phyloP scores from a whole-genome alignment of 331 rosid genomes.

The Arachis monticola region DNA sequence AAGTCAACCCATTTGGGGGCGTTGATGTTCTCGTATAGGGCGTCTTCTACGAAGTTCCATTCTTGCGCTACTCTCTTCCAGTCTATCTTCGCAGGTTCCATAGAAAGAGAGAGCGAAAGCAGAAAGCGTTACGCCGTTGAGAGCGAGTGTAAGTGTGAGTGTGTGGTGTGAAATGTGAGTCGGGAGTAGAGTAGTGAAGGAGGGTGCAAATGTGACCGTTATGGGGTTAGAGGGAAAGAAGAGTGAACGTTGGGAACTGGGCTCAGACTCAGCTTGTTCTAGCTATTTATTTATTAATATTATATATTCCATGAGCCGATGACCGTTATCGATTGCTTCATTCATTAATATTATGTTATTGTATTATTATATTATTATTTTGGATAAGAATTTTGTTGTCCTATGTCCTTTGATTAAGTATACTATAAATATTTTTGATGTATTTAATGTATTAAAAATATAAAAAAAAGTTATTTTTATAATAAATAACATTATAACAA shows the following conservation, averaged over 20 bases:
- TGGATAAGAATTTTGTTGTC: too few relatives aligned
- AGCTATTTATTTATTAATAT: not conserved
- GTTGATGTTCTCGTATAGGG: conserved; percentile 77
- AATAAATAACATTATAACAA: too few relatives aligned
- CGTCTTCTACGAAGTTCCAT: conserved; percentile 79
- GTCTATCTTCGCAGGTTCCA: conserved; percentile 96
- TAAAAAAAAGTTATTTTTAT: too few relatives aligned
- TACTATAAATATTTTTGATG: too few relatives aligned
- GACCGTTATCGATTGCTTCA: conserved; percentile 64
- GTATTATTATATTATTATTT: too few relatives aligned
- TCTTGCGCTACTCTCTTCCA: conserved; percentile 72
- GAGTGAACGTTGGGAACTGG: conserved; percentile 49
- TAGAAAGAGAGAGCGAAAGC: conserved; percentile 35
- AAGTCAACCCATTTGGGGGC: conserved; percentile 97
- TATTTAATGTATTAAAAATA: too few relatives aligned
- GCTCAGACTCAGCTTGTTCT: conserved; percentile 11
- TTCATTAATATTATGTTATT: too few relatives aligned
- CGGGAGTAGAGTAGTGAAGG: conserved; percentile 1
- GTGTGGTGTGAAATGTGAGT: not conserved
- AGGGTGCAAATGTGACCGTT: conserved; percentile 63
- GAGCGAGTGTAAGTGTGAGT: not conserved
- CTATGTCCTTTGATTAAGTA: too few relatives aligned
- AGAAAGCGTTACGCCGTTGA: not conserved
- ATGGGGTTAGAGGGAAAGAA: conserved; percentile 9
- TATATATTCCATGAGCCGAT: not conserved